Evolutionary conservation across 371 early-diverging fungal species (phyloP), one percentile per base, ranked within the genome.

Genomic region (Mortierella sp.): DNA sequence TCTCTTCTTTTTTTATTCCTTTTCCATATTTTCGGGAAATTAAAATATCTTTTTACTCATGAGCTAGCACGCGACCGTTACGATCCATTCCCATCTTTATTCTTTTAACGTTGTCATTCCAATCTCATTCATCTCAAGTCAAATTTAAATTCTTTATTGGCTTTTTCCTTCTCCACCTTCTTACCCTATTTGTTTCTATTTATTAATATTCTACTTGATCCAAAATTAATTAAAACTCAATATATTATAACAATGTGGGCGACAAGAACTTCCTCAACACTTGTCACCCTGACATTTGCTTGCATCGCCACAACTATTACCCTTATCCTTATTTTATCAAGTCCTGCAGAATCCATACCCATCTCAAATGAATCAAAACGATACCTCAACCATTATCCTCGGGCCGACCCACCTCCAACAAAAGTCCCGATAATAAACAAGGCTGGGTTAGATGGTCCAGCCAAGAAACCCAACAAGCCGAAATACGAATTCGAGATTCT

Each of bases 401-500:
- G 64, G 10, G 64, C 64, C 12, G 64, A 63, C 26, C 64, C 53
- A 35, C 61, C n/a, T 0, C 45, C 61, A 60, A 32, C 58, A 3
- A 58, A 58, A 22, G 28, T 19, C n/a, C 42, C 19, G 29, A 47
- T 45, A 32, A 66, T n/a, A 34, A 49, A 34, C 62, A n/a, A n/a
- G n/a, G n/a, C n/a, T n/a, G n/a, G n/a, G n/a, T n/a, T n/a, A n/a
- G n/a, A n/a, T n/a, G n/a, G 28, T 19, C n/a, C 42, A 31, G 29
- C 62, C 57, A 32, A 66, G 29, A 34, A 49, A 34, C 62, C 40
- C 66, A 45, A 66, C 13, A 34, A 49, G 22, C 49, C 29, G 43
- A 32, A 51, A 34, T 62, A 57, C n/a, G 32, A 32, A 10, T 70
- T 79, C 23, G 53, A 62, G 0, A 63, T 79, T 58, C 56, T 61